Percentiles rank a stretch among this genome's conserved stretches.
Conservation (phyloP, 495 filamentous ascomycete genomes). For the Aspergillus haitiensis region DNA sequence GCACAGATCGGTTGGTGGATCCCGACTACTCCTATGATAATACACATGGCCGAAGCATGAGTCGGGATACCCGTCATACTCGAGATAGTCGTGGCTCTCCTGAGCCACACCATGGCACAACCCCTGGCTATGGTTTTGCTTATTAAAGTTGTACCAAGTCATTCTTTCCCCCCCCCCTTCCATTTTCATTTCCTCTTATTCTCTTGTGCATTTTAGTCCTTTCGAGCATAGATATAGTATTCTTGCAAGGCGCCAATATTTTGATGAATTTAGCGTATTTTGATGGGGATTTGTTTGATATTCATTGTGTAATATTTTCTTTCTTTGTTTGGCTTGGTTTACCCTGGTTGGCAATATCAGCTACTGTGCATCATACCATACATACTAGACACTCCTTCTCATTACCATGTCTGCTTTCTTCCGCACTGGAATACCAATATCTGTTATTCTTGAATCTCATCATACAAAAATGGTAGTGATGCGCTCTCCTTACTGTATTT, state of each 20-base stretch:
- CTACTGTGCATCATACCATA: background rate
- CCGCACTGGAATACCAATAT: too few species aligned
- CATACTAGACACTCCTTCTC: slow-evolving; percentile 4
- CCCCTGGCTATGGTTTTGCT: slow-evolving; percentile 43
- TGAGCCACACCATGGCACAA: slow-evolving; percentile 41
- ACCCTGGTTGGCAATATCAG: slow-evolving; percentile 2
- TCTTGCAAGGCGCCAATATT: slow-evolving; percentile 18
- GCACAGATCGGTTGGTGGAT: slow-evolving; percentile 44
- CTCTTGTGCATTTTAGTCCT: slow-evolving; percentile 9
- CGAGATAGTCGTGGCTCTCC: slow-evolving; percentile 31
- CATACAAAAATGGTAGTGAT: too few species aligned
- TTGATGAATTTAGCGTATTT: slow-evolving; percentile 27
- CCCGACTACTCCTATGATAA: slow-evolving; percentile 39
- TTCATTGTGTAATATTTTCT: slow-evolving; percentile 15
- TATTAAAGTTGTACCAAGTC: slow-evolving; percentile 26
- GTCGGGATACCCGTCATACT: slow-evolving; percentile 37
- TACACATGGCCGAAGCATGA: slow-evolving; percentile 37
- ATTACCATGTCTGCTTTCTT: background rate
- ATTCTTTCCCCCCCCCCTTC: background rate
- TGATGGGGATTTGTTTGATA: slow-evolving; percentile 16
- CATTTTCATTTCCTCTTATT: slow-evolving; percentile 11
- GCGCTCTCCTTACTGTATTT: too few species aligned
- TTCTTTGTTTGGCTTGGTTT: slow-evolving; percentile 11
- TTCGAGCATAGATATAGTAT: slow-evolving; percentile 20
- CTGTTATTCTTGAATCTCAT: too few species aligned